Evolutionary conservation across 2,329 filamentous ascomycete genomes (phyloP).

Genomic region (Karstenula rhodostoma): DNA sequence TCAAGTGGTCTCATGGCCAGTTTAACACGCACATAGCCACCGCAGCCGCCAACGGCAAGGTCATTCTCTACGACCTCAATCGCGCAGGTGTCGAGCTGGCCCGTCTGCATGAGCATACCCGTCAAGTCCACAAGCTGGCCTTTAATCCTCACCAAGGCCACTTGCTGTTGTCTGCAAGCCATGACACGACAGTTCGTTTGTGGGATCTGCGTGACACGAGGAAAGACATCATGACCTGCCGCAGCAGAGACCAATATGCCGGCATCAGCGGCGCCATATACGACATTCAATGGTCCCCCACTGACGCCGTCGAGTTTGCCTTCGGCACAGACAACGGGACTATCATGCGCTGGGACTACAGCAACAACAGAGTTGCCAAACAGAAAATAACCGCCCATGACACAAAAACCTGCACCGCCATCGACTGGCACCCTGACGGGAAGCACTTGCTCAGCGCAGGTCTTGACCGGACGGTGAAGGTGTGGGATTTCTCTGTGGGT

Average conservation of each 20-base stretch:
- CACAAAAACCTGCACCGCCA: slow-evolving; percentile 64
- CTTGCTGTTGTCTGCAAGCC: slow-evolving; percentile 69
- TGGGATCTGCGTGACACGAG: slow-evolving; percentile 69
- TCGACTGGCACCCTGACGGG: slow-evolving; percentile 74
- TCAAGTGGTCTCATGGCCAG: slow-evolving; percentile 72
- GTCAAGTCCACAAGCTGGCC: slow-evolving; percentile 71
- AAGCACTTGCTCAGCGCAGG: slow-evolving; percentile 71
- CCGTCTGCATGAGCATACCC: slow-evolving; percentile 69
- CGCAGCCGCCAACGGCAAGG: slow-evolving; percentile 70
- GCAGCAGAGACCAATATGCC: slow-evolving; percentile 63
- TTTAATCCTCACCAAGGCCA: slow-evolving; percentile 70
- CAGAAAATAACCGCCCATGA: slow-evolving; percentile 70
- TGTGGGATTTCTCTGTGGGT: slow-evolving; percentile 69
- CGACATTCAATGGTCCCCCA: slow-evolving; percentile 71
- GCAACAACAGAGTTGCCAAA: slow-evolving; percentile 64
- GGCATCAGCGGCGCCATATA: slow-evolving; percentile 68
- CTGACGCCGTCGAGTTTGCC: slow-evolving; percentile 68
- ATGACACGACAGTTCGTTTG: slow-evolving; percentile 69
- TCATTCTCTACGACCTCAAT: slow-evolving; percentile 71
- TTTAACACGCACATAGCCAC: slow-evolving; percentile 69
- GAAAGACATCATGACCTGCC: slow-evolving; percentile 60
- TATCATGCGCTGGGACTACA: slow-evolving; percentile 71
- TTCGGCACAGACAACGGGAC: slow-evolving; percentile 70
- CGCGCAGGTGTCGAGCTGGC: slow-evolving; percentile 67
- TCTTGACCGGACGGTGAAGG: slow-evolving; percentile 67